Evolutionary conservation across 352 stramenopile species (phyloP).

Genomic region (Elongisporangium undulatum): DNA sequence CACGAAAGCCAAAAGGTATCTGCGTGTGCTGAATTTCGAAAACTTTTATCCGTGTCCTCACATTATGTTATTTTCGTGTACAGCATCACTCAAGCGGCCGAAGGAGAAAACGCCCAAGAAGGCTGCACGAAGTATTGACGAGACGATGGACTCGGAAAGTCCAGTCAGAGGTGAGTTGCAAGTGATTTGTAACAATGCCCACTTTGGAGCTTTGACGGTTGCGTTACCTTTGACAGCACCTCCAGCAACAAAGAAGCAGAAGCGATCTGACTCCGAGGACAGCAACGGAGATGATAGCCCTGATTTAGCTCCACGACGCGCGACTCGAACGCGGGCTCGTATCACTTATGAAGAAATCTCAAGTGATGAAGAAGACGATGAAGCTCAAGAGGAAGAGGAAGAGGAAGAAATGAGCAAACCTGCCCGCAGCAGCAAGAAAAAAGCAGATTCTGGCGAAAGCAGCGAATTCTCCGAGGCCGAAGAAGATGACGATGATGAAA

Average conservation of each 20-base stretch:
- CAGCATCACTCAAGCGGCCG: constrained; percentile 13
- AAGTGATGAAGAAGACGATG: constrained; percentile 48
- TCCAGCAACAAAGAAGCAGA: constrained; percentile 32
- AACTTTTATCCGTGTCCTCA: not conserved
- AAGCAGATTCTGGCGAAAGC: constrained; percentile 27
- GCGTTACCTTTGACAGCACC: constrained; percentile 5
- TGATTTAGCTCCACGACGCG: constrained; percentile 27
- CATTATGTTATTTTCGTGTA: constrained; percentile 3
- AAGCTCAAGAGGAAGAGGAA: constrained; percentile 22
- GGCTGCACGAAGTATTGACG: not conserved
- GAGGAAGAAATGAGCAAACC: constrained; percentile 10
- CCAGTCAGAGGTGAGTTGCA: not conserved
- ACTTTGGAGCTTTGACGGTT: not conserved
- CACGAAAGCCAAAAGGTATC: constrained; percentile 5
- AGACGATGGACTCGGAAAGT: not conserved
- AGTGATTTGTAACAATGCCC: not conserved
- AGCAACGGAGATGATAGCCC: constrained; percentile 10
- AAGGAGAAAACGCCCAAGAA: constrained; percentile 31
- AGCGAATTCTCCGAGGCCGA: constrained; percentile 45
- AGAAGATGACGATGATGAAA: constrained; percentile 54
- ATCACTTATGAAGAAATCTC: constrained; percentile 53
- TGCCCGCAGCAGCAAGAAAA: constrained; percentile 10
- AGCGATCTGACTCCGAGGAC: constrained; percentile 15
- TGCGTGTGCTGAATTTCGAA: not conserved
- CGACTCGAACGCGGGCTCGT: constrained; percentile 27